Percentiles rank a stretch among this genome's conserved stretches.
phyloP scores from a whole-genome alignment of 805 yeast species.

The Metschnikowia similis region DNA sequence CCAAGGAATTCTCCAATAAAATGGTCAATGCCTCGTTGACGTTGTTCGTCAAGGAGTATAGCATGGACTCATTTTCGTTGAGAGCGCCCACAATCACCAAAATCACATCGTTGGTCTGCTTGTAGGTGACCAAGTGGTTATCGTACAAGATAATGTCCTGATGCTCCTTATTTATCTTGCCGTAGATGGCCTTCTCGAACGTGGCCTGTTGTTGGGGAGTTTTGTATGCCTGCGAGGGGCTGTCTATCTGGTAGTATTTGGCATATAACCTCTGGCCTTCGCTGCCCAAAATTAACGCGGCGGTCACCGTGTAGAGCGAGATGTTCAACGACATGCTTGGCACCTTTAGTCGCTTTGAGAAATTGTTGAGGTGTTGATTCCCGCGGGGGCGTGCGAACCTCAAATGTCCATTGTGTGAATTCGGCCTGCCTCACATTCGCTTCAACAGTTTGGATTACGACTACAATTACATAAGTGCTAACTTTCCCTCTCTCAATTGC shows the following conservation, averaged over 20 bases:
- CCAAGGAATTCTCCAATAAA: conserved; percentile 65
- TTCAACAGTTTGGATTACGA: no score
- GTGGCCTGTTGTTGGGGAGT: conserved; percentile 60
- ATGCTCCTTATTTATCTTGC: conserved; percentile 75
- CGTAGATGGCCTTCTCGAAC: conserved; percentile 70
- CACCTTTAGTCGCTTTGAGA: background rate
- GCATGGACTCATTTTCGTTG: conserved; percentile 80
- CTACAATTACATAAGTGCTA: no score
- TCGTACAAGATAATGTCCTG: conserved; percentile 80
- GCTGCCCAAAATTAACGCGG: conserved; percentile 74
- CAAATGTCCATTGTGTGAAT: background rate
- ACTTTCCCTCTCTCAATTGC: background rate
- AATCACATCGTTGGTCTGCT: conserved; percentile 73
- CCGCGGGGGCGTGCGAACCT: conserved; percentile 4
- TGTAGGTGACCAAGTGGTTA: conserved; percentile 77
- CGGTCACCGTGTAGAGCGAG: conserved; percentile 78
- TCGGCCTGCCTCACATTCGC: background rate
- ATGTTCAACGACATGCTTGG: conserved; percentile 41
- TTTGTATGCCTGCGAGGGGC: conserved; percentile 34
- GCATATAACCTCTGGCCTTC: conserved; percentile 78
- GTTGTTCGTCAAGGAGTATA: conserved; percentile 72
- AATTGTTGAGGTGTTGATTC: conserved; percentile 3
- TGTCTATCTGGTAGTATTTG: conserved; percentile 69
- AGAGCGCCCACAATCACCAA: conserved; percentile 68
- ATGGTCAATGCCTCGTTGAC: conserved; percentile 78